phyloP scores from a whole-genome alignment of 2,329 filamentous ascomycete genomes.

The Trichothecium sympodiale region DNA sequence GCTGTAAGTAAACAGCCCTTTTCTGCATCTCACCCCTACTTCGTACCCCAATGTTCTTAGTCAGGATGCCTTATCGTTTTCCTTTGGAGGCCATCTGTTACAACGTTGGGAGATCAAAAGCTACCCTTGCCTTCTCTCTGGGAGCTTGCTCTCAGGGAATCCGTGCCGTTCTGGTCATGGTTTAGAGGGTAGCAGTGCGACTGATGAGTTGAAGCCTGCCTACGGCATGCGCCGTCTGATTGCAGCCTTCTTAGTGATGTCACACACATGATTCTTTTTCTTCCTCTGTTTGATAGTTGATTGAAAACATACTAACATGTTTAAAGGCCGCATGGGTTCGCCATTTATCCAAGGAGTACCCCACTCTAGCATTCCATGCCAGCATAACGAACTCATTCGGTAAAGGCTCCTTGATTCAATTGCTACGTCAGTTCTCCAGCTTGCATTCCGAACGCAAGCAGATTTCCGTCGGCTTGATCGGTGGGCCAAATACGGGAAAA shows the following conservation, averaged over 20 bases:
- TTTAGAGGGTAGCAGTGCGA: conserved; percentile 72
- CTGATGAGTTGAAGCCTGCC: conserved; percentile 94
- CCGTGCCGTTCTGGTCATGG: conserved; percentile 79
- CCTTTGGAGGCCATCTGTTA: conserved; percentile 90
- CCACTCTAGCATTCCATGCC: conserved; percentile 89
- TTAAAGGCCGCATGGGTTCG: conserved; percentile 84
- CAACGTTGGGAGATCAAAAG: conserved; percentile 90
- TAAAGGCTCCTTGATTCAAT: conserved; percentile 85
- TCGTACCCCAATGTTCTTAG: conserved; percentile 51
- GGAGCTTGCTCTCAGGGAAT: conserved; percentile 40
- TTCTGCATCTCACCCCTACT: conserved; percentile 6
- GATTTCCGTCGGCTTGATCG: conserved; percentile 80
- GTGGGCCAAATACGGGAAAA: conserved; percentile 80
- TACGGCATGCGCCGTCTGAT: conserved; percentile 45
- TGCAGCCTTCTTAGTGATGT: conserved; percentile 98
- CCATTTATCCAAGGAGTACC: conserved; percentile 76
- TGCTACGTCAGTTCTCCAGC: conserved; percentile 84
- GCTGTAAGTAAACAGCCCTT: conserved; percentile 82
- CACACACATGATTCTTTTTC: conserved; percentile 52
- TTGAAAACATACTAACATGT: conserved; percentile 11
- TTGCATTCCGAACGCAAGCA: conserved; percentile 88
- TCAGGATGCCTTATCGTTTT: conserved; percentile 72
- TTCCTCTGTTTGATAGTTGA: conserved; percentile 10
- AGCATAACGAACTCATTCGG: conserved; percentile 94
- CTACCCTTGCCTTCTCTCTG: conserved; percentile 28